A percentile compares a stretch with the other conserved stretches of the same genome.
Evolutionary conservation across 106 monocot genomes (phyloP).

Genomic region (Dendrobium officinale): DNA sequence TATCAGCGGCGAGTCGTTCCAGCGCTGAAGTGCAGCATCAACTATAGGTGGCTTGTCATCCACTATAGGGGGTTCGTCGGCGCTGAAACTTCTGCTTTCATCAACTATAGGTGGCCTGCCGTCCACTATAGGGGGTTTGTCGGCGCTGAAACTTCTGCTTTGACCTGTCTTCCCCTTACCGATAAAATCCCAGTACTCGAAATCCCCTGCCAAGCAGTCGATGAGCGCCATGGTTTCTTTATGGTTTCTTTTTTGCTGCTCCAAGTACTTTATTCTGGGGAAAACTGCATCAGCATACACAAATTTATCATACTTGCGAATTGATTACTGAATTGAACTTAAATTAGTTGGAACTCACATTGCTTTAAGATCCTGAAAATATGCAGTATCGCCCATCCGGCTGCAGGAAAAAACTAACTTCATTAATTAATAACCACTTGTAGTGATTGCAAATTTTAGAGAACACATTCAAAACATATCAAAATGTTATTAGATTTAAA

Average conservation of each 20-base stretch:
- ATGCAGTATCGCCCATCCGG: background rate
- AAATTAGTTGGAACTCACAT: background rate
- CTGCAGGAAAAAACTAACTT: background rate
- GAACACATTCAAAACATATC: too few relatives aligned
- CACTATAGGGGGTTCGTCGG: background rate
- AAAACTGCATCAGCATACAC: background rate
- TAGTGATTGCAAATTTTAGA: too few relatives aligned
- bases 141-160: background rate
- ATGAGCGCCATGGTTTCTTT: conserved; percentile 9
- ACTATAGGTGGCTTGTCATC: background rate
- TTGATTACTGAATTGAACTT: background rate
- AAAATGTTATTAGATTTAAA: background rate
- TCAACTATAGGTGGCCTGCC: background rate
- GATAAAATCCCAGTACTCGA: conserved; percentile 9
- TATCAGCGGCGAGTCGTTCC: conserved; percentile 18
- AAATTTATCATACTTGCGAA: background rate
- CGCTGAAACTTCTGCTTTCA: too few relatives aligned
- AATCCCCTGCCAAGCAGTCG: background rate
- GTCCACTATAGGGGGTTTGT: background rate
- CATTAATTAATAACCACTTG: background rate
- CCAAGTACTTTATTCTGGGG: background rate
- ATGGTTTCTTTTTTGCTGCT: conserved; percentile 7
- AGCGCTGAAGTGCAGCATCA: background rate
- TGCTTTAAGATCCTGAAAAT: conserved; percentile 8
- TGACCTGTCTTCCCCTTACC: background rate